These are phyloP conservation scores for Talaromyces sp. DNA, from an alignment of 2,329 filamentous ascomycete genomes.

Conservation along the genomic window DNA sequence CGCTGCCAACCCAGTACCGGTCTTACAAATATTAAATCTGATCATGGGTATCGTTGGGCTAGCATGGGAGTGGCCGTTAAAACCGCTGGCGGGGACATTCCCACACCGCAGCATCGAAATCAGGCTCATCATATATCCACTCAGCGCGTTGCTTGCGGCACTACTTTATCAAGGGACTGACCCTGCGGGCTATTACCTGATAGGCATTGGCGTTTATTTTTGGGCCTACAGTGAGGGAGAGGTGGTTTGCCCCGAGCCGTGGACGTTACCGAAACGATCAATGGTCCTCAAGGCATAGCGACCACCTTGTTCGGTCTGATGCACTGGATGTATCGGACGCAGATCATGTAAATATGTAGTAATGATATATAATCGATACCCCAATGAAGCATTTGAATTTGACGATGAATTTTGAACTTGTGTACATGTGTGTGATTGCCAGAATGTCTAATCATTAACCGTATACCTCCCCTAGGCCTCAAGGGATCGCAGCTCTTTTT, in stretches of 20 bases:
- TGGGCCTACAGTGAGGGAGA: constrained; percentile 98
- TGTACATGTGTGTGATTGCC: too few relatives aligned
- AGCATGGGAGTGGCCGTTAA: constrained; percentile 88
- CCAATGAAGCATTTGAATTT: neutral
- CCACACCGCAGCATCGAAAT: constrained; percentile 88
- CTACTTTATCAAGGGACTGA: constrained; percentile 93
- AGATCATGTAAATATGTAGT: constrained; percentile 20
- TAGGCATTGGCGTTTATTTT: constrained; percentile 86
- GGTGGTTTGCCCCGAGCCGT: constrained; percentile 76
- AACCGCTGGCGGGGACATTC: constrained; percentile 71
- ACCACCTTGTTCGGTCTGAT: constrained; percentile 4
- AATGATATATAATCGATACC: constrained; percentile 6
- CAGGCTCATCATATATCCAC: constrained; percentile 77
- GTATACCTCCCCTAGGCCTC: too few relatives aligned
- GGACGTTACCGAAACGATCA: constrained; percentile 65
- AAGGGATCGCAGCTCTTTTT: too few relatives aligned
- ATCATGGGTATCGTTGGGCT: constrained; percentile 76
- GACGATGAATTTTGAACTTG: too few relatives aligned
- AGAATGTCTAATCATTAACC: too few relatives aligned
- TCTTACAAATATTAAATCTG: constrained; percentile 88
- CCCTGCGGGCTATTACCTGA: constrained; percentile 84
- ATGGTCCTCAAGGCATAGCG: constrained; percentile 32
- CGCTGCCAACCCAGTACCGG: constrained; percentile 82
- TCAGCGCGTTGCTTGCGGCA: constrained; percentile 72
- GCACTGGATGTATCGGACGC: constrained; percentile 14